These are phyloP conservation scores for Ciborinia camelliae DNA, from an alignment of 2,329 filamentous ascomycete species.

Conservation along the genomic window DNA sequence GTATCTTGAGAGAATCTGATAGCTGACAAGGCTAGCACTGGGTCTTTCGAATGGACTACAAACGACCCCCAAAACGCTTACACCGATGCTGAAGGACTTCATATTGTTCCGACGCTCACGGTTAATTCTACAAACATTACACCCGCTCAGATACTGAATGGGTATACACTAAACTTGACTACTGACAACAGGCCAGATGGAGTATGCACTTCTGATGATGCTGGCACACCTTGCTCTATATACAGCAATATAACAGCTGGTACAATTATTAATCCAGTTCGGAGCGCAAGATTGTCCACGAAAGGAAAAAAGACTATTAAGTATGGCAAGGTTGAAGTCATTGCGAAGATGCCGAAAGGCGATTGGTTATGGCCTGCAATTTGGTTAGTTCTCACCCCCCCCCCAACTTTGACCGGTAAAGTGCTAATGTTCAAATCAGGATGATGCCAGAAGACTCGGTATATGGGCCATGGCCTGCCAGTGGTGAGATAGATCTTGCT, in stretches of 20 bases:
- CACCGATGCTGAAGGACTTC: conserved; percentile 47
- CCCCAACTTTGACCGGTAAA: too few relatives aligned
- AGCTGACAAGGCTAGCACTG: conserved; percentile 37
- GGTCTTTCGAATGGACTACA: conserved; percentile 54
- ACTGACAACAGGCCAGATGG: conserved; percentile 35
- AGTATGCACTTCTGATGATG: conserved; percentile 42
- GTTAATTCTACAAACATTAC: conserved; percentile 42
- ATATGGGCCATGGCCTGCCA: conserved; percentile 51
- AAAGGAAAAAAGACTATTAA: conserved; percentile 46
- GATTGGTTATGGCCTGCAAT: conserved; percentile 55
- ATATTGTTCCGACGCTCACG: conserved; percentile 54
- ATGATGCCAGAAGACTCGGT: conserved; percentile 49
- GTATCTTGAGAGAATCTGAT: neutral
- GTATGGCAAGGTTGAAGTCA: conserved; percentile 52
- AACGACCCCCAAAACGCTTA: conserved; percentile 47
- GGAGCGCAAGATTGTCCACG: conserved; percentile 49
- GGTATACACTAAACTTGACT: conserved; percentile 46
- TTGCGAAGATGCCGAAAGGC: conserved; percentile 50
- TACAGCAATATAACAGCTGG: conserved; percentile 44
- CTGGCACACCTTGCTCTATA: conserved; percentile 40
- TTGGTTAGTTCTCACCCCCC: conserved; percentile 20
- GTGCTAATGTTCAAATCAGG: conserved; percentile 30
- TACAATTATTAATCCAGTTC: conserved; percentile 48
- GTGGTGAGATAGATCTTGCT: conserved; percentile 53
- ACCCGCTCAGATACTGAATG: conserved; percentile 40